Evolutionary conservation across 148 eudicot species (phyloP).

Genomic region (Oxyria digyna): DNA sequence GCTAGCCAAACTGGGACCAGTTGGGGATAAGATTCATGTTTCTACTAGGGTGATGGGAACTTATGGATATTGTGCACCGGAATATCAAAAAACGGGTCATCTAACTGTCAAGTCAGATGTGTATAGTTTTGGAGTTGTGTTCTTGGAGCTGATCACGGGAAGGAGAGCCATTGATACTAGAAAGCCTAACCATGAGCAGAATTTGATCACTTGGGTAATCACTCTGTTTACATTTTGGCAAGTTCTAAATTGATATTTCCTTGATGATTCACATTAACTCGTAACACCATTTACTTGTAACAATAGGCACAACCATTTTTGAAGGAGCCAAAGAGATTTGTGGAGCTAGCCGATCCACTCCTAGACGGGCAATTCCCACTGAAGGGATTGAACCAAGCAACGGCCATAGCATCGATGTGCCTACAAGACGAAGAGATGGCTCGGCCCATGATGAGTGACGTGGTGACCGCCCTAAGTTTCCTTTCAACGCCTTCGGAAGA

Average conservation of each 20-base stretch:
- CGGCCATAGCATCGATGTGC: slow-evolving; percentile 77
- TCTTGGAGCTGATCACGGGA: slow-evolving; percentile 43
- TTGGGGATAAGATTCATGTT: slow-evolving; percentile 27
- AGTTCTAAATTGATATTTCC: too few species aligned
- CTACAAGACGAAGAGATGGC: slow-evolving; percentile 54
- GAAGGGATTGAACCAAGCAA: slow-evolving; percentile 57
- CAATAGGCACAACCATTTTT: slow-evolving; percentile 53
- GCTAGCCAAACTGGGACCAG: slow-evolving; percentile 43
- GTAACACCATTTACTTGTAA: too few species aligned
- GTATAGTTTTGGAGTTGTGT: slow-evolving; percentile 43
- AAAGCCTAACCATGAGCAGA: slow-evolving; percentile 26
- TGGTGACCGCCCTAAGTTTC: slow-evolving; percentile 61
- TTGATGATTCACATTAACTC: background rate
- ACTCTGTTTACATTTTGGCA: slow-evolving; percentile 5
- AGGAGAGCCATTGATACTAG: slow-evolving; percentile 35
- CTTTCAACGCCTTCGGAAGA: slow-evolving; percentile 17
- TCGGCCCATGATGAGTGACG: slow-evolving; percentile 66
- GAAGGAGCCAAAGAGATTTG: slow-evolving; percentile 35
- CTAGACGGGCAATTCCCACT: slow-evolving; percentile 31
- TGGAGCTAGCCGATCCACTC: slow-evolving; percentile 53
- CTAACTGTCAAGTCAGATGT: slow-evolving; percentile 40
- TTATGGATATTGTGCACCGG: slow-evolving; percentile 55
- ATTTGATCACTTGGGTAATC: slow-evolving; percentile 38
- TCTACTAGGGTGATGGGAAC: slow-evolving; percentile 50
- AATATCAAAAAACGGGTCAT: slow-evolving; percentile 38